Evolutionary conservation across 441 rosid genomes (phyloP).

Genomic region (Capsella rubella): DNA sequence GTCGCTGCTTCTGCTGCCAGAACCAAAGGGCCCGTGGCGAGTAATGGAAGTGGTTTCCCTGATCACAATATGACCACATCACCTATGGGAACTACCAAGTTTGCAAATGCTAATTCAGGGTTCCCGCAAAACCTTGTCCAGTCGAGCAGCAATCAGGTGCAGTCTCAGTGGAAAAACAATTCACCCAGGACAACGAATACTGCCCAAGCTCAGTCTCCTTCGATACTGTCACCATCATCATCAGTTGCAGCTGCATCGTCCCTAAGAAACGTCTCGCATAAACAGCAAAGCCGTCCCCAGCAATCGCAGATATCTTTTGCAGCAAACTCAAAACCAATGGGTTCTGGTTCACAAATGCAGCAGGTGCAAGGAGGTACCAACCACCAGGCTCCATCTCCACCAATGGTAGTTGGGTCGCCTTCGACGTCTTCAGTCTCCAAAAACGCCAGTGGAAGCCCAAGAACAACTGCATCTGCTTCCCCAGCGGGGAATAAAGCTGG

Average conservation of each 20-base stretch:
- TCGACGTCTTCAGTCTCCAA: slow-evolving; percentile 85
- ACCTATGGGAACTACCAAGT: slow-evolving; percentile 54
- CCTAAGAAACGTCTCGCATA: slow-evolving; percentile 66
- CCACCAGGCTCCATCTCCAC: slow-evolving; percentile 70
- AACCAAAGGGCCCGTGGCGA: slow-evolving; percentile 63
- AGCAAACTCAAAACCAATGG: slow-evolving; percentile 64
- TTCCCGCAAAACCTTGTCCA: slow-evolving; percentile 84
- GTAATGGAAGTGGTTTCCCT: slow-evolving; percentile 70
- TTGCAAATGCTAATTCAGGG: slow-evolving; percentile 58
- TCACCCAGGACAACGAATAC: slow-evolving; percentile 60
- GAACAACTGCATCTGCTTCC: slow-evolving; percentile 63
- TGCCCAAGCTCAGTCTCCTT: slow-evolving; percentile 66
- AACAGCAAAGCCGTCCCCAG: slow-evolving; percentile 76
- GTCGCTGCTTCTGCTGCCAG: slow-evolving; percentile 64
- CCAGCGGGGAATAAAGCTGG: slow-evolving; percentile 72
- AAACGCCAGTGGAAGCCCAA: slow-evolving; percentile 90
- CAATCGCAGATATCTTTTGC: slow-evolving; percentile 91
- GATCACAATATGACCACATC: slow-evolving; percentile 71
- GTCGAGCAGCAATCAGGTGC: slow-evolving; percentile 63
- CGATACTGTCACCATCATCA: slow-evolving; percentile 52
- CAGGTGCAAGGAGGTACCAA: slow-evolving; percentile 53
- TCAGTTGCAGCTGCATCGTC: slow-evolving; percentile 59
- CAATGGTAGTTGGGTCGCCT: slow-evolving; percentile 78
- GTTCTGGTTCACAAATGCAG: slow-evolving; percentile 62
- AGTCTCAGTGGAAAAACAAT: slow-evolving; percentile 86